Conservation (phyloP, 139 green algal species). For the Picocystis salinarum region DNA sequence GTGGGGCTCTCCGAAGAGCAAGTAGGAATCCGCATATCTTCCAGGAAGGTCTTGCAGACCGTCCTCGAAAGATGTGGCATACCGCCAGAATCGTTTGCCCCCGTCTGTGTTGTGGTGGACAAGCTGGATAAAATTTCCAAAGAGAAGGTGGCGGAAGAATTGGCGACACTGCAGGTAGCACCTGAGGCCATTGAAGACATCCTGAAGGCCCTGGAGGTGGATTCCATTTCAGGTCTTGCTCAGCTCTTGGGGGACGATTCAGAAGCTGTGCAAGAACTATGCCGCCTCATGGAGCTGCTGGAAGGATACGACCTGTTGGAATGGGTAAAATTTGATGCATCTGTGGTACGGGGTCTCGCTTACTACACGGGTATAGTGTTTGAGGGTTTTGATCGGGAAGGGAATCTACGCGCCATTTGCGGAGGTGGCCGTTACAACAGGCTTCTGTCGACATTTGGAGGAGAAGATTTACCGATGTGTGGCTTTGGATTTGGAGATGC, state of each 20-base stretch:
- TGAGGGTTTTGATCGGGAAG: constrained; percentile 67
- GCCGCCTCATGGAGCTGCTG: constrained; percentile 59
- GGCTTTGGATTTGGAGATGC: constrained; percentile 92
- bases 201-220: constrained; percentile 31
- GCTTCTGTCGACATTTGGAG: constrained; percentile 53
- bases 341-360: constrained; percentile 78
- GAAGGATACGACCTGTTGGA: constrained; percentile 65
- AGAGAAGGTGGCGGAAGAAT: constrained; percentile 48
- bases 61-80: constrained; percentile 43
- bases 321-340: constrained; percentile 84
- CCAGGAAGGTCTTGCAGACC: constrained; percentile 63
- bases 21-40: constrained; percentile 80
- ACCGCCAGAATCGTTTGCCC: constrained; percentile 36
- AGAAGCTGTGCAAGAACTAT: constrained; percentile 51
- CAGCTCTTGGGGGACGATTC: constrained; percentile 17
- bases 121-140: constrained; percentile 74
- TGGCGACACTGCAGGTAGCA: constrained; percentile 22
- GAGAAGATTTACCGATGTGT: constrained; percentile 50
- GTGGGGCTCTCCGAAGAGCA: constrained; percentile 49
- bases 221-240: constrained; percentile 8
- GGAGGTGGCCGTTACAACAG: constrained; percentile 86
- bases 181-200: constrained; percentile 38
- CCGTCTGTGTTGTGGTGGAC: constrained; percentile 83
- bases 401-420: constrained; percentile 82
- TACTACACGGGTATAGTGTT: constrained; percentile 88